A percentile compares a stretch with the other conserved stretches of the same genome.
Conservation (phyloP, 306 rosid genomes). For the Cicer cuneatum region DNA sequence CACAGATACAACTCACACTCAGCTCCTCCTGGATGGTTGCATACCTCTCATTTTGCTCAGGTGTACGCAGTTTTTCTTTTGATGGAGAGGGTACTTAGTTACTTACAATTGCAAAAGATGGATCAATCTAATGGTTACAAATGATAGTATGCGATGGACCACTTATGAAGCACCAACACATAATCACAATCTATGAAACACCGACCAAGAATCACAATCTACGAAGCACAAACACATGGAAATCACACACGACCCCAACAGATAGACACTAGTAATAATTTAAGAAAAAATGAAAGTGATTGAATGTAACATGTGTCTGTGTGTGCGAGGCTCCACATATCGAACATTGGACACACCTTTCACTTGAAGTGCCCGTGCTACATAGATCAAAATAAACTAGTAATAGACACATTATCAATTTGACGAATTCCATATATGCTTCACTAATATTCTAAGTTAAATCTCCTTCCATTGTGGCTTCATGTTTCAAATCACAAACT, state of each 20-base stretch:
- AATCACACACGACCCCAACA: no score
- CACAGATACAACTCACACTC: not conserved
- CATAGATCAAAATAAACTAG: not conserved
- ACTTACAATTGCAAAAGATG: not conserved
- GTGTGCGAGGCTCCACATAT: no score
- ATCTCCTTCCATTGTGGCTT: constrained; percentile 5
- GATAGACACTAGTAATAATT: no score
- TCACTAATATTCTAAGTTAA: not conserved
- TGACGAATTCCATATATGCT: not conserved
- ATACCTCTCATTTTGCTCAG: not conserved
- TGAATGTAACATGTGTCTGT: no score
- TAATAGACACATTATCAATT: not conserved
- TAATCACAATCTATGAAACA: no score
- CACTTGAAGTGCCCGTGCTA: no score
- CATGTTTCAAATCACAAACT: constrained; percentile 22
- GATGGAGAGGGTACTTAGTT: not conserved
- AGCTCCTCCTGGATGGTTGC: not conserved
- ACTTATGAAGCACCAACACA: no score
- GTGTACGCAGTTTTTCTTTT: not conserved
- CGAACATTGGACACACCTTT: no score
- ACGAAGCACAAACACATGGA: no score
- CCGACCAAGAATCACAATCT: no score
- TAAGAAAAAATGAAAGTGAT: no score
- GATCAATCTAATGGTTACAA: not conserved
- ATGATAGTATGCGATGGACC: not conserved